phyloP scores from a whole-genome alignment of 2,329 filamentous ascomycete species.

The Zasmidium citrigriseum region DNA sequence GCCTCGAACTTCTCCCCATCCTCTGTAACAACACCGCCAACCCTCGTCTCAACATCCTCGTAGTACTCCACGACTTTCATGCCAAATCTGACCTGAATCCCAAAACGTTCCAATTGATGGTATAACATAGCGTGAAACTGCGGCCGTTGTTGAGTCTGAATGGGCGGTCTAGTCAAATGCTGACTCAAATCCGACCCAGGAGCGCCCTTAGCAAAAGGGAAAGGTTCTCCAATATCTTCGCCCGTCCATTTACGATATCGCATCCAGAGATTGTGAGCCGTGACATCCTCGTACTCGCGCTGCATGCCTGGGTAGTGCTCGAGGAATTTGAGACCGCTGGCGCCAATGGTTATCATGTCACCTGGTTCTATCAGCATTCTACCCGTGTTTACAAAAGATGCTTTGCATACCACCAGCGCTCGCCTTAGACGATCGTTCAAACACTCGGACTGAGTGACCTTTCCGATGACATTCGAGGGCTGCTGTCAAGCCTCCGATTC shows the following conservation, averaged over 20 bases:
- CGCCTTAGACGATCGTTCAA: slow-evolving; percentile 18
- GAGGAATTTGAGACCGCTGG: slow-evolving; percentile 11
- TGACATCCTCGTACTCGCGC: slow-evolving; percentile 20
- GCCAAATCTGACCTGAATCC: slow-evolving; percentile 17
- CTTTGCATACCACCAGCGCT: slow-evolving; percentile 10
- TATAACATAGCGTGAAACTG: slow-evolving; percentile 24
- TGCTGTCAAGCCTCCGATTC: slow-evolving; percentile 21
- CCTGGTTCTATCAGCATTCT: slow-evolving; percentile 11
- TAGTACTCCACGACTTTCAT: slow-evolving; percentile 44
- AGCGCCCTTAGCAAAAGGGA: slow-evolving; percentile 12
- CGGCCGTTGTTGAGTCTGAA: slow-evolving; percentile 19
- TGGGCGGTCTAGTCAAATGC: slow-evolving; percentile 17
- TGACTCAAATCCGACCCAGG: slow-evolving; percentile 12
- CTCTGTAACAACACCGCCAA: slow-evolving; percentile 35
- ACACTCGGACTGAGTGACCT: slow-evolving; percentile 24
- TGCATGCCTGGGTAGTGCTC: slow-evolving; percentile 24
- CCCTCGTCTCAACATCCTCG: slow-evolving; percentile 38
- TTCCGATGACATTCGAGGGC: slow-evolving; percentile 28
- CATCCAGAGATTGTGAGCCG: slow-evolving; percentile 23
- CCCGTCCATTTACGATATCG: slow-evolving; percentile 22
- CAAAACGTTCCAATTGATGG: slow-evolving; percentile 22
- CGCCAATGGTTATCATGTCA: slow-evolving; percentile 46
- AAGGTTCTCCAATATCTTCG: slow-evolving; percentile 18
- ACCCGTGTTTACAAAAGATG: not conserved
- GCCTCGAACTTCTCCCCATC: slow-evolving; percentile 45